These are phyloP conservation scores for Amyloporia xantha DNA, from an alignment of 768 basidiomycete genomes.

Conservation along the genomic window DNA sequence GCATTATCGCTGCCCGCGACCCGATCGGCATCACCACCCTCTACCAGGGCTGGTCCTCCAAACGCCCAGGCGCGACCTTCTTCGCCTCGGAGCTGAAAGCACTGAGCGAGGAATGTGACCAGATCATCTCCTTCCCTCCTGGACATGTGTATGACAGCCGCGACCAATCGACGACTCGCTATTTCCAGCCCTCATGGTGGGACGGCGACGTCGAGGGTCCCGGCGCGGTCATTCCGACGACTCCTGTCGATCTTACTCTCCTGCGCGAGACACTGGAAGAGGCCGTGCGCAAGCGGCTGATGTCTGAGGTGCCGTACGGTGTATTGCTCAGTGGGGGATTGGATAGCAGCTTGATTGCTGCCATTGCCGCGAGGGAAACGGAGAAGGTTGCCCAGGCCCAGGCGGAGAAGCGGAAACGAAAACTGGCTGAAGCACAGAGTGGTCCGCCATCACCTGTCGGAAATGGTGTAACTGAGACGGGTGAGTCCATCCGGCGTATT, in stretches of 20 bases:
- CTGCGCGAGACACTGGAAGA: constrained; percentile 82
- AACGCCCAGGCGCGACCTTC: constrained; percentile 73
- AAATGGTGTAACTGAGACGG: constrained; percentile 41
- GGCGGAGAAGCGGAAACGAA: constrained; percentile 59
- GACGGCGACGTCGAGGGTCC: constrained; percentile 64
- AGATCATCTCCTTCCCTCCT: constrained; percentile 93
- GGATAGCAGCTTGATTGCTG: constrained; percentile 92
- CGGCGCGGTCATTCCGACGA: constrained; percentile 50
- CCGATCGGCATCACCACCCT: constrained; percentile 98
- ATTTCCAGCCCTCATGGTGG: constrained; percentile 90
- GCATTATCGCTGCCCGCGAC: constrained; percentile 93
- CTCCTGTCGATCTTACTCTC: constrained; percentile 53
- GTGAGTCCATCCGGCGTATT: no score
- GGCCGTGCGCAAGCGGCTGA: constrained; percentile 89
- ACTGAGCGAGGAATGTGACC: constrained; percentile 85
- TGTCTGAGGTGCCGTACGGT: constrained; percentile 98
- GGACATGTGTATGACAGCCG: constrained; percentile 92
- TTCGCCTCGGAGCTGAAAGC: constrained; percentile 97
- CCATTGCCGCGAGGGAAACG: constrained; percentile 92
- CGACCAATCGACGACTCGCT: constrained; percentile 71
- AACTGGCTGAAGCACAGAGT: constrained; percentile 44
- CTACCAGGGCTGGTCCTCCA: constrained; percentile 92
- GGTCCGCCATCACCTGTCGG: constrained; percentile 44
- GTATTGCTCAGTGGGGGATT: constrained; percentile 93
- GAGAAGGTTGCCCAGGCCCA: constrained; percentile 84